These are phyloP conservation scores for Handroanthus guayacan DNA, from an alignment of 257 asterid species.

Conservation along the genomic window DNA sequence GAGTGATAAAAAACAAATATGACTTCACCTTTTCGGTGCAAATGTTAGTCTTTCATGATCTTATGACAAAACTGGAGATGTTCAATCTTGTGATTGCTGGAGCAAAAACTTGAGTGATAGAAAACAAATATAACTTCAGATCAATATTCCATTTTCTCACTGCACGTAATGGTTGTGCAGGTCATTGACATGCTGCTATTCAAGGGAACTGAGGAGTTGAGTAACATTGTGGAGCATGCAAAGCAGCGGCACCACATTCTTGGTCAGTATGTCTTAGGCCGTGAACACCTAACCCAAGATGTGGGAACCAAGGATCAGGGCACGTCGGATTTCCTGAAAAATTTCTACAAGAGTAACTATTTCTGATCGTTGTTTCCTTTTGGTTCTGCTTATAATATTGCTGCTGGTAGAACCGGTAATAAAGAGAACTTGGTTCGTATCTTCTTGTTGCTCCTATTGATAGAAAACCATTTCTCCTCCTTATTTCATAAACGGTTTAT, in stretches of 20 bases:
- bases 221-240: conserved; percentile 78
- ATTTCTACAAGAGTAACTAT: conserved; percentile 82
- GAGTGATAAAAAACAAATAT: background rate
- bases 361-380: conserved; percentile 45
- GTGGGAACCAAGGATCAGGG: conserved; percentile 58
- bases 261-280: conserved; percentile 78
- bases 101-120: background rate
- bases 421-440: conserved; percentile 36
- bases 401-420: conserved; percentile 31
- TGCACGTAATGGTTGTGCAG: conserved; percentile 43
- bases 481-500: background rate
- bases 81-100: conserved; percentile 2
- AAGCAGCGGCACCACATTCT: conserved; percentile 95
- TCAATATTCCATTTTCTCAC: conserved; percentile 18
- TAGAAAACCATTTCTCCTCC: conserved; percentile 29
- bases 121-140: background rate
- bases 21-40: background rate
- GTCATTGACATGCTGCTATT: conserved; percentile 87
- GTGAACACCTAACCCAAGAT: conserved; percentile 53
- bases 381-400: conserved; percentile 34
- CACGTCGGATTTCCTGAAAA: conserved; percentile 69
- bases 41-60: background rate
- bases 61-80: background rate
- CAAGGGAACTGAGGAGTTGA: conserved; percentile 88
- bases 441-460: conserved; percentile 34